Evolutionary conservation across 2,329 filamentous ascomycete genomes (phyloP), one percentile per base, ranked within the genome.

Genomic region (Arthrinium puccinioides): DNA sequence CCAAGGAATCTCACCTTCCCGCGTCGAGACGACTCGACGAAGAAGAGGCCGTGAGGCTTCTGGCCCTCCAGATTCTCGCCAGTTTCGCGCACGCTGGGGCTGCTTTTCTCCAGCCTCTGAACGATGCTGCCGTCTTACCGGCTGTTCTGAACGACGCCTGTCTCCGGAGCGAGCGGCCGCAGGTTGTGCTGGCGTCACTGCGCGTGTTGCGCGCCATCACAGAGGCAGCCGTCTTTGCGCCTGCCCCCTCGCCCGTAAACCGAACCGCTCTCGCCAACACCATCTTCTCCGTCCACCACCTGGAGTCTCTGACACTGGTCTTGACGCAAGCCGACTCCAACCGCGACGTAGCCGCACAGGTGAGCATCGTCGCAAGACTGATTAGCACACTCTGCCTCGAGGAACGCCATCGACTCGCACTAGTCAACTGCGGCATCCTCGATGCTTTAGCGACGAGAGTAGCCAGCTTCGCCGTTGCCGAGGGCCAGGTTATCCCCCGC

Each of bases 1-100:
- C 31, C 20, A n/a, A n/a, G n/a, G n/a, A n/a, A n/a, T n/a, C n/a
- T n/a, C n/a, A n/a, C n/a, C n/a, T 49, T 34, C 44, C 55, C 19
- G 54, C 62, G 10, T 61, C 60, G 9, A 54, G 53, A 23, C 46
- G 56, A 4, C 56, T 79, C 46, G 70, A 69, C 3, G 74, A 80
- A 9, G 78, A 85, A 41, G 82, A 89, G 39, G 71, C 76, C 30
- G 70, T 82, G 32, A 76, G 79, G 47, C 66, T 92, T 39, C 86
- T 94, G 57, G 83, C 84, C n/a, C 74, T 89, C 26, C 79, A 94
- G 45, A 74, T 96, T n/a, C 66, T 94, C 24, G 82, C 83, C 32
- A 92, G 86, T 58, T 76, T 97, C 54, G 86, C 87, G 40, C 82
- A 84, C 62, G 88, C 84, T 47, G 89, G 90, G 6, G 77, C 87